These are phyloP conservation scores for Clavispora carvajalis DNA, from an alignment of 805 yeast species.

Conservation along the genomic window DNA sequence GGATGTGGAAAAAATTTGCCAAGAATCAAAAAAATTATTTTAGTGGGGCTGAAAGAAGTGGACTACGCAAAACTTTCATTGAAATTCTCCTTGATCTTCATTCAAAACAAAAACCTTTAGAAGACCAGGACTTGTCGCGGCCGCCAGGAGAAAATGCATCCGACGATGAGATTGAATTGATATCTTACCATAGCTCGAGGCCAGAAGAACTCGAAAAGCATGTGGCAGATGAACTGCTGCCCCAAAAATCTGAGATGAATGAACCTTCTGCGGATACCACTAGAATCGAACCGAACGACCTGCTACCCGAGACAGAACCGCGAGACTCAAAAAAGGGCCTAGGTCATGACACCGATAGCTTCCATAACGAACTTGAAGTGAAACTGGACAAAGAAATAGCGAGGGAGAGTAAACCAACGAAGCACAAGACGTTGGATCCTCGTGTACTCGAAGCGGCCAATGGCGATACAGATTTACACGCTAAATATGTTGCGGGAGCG, in stretches of 20 bases:
- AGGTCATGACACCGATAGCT: too few species aligned
- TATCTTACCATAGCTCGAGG: slow-evolving; percentile 10
- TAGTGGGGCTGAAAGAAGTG: slow-evolving; percentile 9
- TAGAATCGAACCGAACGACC: background rate
- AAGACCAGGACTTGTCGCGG: background rate
- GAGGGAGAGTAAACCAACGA: background rate
- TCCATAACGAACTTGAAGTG: too few species aligned
- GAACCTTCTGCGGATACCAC: background rate
- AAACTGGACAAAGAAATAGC: background rate
- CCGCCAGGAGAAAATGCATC: slow-evolving; percentile 7
- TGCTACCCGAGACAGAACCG: background rate
- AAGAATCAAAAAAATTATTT: slow-evolving; percentile 1
- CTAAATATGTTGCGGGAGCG: background rate
- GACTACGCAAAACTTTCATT: slow-evolving; percentile 10
- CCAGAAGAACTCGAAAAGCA: background rate
- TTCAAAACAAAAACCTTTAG: slow-evolving; percentile 6
- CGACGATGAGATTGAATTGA: slow-evolving; percentile 20
- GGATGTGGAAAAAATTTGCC: slow-evolving; percentile 39
- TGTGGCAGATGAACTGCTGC: background rate
- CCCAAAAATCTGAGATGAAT: background rate
- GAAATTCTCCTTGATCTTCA: slow-evolving; percentile 11
- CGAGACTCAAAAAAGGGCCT: background rate
- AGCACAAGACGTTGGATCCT: background rate
- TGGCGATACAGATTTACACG: too few species aligned
- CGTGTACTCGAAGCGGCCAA: background rate